These are phyloP conservation scores for Diaporthe eres DNA, from an alignment of 2,329 filamentous ascomycete genomes.

Conservation along the genomic window DNA sequence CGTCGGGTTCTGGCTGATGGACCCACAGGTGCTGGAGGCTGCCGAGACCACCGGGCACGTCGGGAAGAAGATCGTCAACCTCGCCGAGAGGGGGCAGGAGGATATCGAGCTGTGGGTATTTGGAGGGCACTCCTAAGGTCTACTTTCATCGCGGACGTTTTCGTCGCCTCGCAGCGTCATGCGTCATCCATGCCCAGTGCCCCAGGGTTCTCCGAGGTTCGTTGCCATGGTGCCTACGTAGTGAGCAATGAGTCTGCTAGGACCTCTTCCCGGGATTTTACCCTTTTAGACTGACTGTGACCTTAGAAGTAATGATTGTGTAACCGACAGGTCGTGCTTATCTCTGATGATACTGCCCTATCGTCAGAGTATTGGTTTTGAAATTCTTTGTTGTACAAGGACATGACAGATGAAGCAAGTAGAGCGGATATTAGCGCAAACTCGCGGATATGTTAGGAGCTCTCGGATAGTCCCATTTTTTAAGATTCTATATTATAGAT, in stretches of 20 bases:
- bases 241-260: background rate
- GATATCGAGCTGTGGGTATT: slow-evolving; percentile 6
- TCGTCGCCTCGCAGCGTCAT: background rate
- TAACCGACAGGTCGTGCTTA: too few relatives aligned
- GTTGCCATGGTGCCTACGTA: background rate
- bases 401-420: too few relatives aligned
- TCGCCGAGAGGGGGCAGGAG: background rate
- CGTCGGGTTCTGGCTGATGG: slow-evolving; percentile 33
- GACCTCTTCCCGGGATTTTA: too few relatives aligned
- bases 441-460: background rate
- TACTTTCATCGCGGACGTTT: background rate
- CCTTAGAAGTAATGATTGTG: too few relatives aligned
- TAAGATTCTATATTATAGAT: too few relatives aligned
- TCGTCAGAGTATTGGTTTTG: too few relatives aligned
- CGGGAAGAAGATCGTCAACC: background rate
- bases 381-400: too few relatives aligned
- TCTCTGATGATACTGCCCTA: too few relatives aligned
- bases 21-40: slow-evolving; percentile 14
- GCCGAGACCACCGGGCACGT: background rate
- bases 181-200: background rate
- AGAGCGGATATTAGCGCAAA: background rate
- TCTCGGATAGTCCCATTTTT: background rate
- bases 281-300: too few relatives aligned
- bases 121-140: background rate
- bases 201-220: background rate